Base-by-base conservation (phyloP, 345 rosid genomes). In the Sapria himalayana region DNA sequence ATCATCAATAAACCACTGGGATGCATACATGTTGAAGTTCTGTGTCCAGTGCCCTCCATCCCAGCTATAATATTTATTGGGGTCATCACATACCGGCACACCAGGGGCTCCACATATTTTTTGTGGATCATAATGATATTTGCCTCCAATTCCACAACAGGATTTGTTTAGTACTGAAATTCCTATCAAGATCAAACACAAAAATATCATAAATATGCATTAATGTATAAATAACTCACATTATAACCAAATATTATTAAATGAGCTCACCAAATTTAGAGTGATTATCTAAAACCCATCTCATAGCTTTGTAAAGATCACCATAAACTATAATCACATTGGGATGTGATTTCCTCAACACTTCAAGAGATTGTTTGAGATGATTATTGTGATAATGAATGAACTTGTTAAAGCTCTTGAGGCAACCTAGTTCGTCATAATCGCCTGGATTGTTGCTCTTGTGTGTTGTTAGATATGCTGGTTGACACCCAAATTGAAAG, bases 11-110 rank as follows among this genome's bases (percentile, higher is more conserved):
- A n/a, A n/a, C n/a, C n/a, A n/a, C n/a, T n/a, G n/a, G n/a, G n/a
- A n/a, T n/a, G n/a, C n/a, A n/a, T n/a, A n/a, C n/a, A n/a, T n/a
- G n/a, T n/a, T n/a, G n/a, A n/a, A n/a, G n/a, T n/a, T n/a, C n/a
- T n/a, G n/a, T n/a, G n/a, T n/a, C n/a, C n/a, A 56, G 18, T 51
- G 43, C 27, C 51, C 9, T 29, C 62, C 66, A 19, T 64, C 70
- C 66, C 71, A 65, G 27, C 45, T 43, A 1, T 61, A 25, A 11
- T 19, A 19, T 12, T 29, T 19, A 4, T 39, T 16, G 0, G 50
- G 56, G 17, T 60, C 21, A 1, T 23, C 9, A 34, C 70, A 64
- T 6, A 52, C 43, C 0, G 46, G 24, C 2, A 51, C 22, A 5
- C 33, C 32, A 0, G 38, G 24, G 12, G 45, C 22, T 23, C 67